Conservation (phyloP, 2,329 filamentous ascomycete species). For the Cercospora sesami region DNA sequence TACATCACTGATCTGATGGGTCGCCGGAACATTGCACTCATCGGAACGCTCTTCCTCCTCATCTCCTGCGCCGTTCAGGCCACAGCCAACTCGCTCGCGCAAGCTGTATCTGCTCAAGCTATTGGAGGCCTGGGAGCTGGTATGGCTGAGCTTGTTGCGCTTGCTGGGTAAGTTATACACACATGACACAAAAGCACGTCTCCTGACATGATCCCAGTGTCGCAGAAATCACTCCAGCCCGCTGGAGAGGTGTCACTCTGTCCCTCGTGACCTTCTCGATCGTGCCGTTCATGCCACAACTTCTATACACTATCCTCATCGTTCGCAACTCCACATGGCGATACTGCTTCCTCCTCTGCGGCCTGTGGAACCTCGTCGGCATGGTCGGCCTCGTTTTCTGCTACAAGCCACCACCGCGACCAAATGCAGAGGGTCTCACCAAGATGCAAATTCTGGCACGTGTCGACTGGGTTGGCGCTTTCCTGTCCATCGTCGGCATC, state of each 20-base stretch:
- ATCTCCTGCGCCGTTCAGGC: constrained; percentile 24
- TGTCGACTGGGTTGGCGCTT: constrained; percentile 54
- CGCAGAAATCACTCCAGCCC: constrained; percentile 28
- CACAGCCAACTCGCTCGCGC: constrained; percentile 22
- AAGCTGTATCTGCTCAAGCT: constrained; percentile 26
- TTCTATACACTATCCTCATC: constrained; percentile 62
- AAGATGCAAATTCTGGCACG: constrained; percentile 44
- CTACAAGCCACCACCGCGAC: constrained; percentile 55
- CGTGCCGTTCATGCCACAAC: constrained; percentile 61
- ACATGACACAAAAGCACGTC: neutral
- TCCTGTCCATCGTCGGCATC: constrained; percentile 52
- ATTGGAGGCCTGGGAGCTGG: constrained; percentile 29
- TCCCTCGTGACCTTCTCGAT: constrained; percentile 58
- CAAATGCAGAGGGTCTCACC: constrained; percentile 41
- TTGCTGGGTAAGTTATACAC: constrained; percentile 23
- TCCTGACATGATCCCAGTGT: constrained; percentile 19
- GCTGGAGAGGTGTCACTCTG: constrained; percentile 30
- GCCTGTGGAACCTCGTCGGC: constrained; percentile 54
- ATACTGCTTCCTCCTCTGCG: constrained; percentile 55
- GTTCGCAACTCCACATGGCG: constrained; percentile 52
- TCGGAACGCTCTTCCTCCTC: constrained; percentile 25
- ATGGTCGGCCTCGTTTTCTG: constrained; percentile 53
- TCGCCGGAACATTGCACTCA: constrained; percentile 23
- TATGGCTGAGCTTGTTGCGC: constrained; percentile 27
- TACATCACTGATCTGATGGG: constrained; percentile 30